Evolutionary conservation across 2,329 filamentous ascomycete genomes (phyloP).

Genomic region (Xylaria sp.): DNA sequence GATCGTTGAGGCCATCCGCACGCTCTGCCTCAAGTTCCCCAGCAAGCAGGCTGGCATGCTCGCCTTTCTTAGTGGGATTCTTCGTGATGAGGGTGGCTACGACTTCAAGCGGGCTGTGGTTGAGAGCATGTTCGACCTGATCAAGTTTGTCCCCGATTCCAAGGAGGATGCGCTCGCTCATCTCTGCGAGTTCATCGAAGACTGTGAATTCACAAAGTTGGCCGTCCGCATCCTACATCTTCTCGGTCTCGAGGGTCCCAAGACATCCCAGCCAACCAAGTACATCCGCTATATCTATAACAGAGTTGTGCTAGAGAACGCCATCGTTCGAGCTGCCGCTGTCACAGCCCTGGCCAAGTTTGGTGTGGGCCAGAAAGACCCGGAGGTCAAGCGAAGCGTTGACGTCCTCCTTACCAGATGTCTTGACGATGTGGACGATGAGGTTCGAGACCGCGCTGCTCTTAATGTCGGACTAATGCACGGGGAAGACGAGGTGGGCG

Average conservation of each 20-base stretch:
- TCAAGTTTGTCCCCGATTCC: constrained; percentile 94
- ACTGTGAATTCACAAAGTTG: constrained; percentile 98
- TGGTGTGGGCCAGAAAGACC: constrained; percentile 91
- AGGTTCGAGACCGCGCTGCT: constrained; percentile 91
- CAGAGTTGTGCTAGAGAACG: constrained; percentile 93
- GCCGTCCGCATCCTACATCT: constrained; percentile 93
- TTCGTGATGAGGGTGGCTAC: constrained; percentile 94
- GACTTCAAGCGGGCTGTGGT: constrained; percentile 98
- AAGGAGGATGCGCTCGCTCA: constrained; percentile 81
- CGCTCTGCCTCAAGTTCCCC: constrained; percentile 94
- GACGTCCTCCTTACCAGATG: constrained; percentile 87
- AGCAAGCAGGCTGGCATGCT: constrained; percentile 98
- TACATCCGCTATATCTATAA: constrained; percentile 99
- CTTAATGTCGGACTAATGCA: constrained; percentile 89
- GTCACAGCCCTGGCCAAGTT: constrained; percentile 97
- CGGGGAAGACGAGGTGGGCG: constrained; percentile 81
- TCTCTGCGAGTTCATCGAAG: constrained; percentile 97
- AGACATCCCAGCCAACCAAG: constrained; percentile 92
- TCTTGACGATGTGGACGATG: constrained; percentile 93
- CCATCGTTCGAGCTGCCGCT: constrained; percentile 88
- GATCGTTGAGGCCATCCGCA: constrained; percentile 97
- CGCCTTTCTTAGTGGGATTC: constrained; percentile 90
- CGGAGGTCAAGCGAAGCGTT: constrained; percentile 94
- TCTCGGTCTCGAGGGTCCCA: constrained; percentile 88
- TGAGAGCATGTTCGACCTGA: constrained; percentile 98